phyloP scores from a whole-genome alignment of 2,329 filamentous ascomycete genomes.

The Scortechinia acanthostroma region DNA sequence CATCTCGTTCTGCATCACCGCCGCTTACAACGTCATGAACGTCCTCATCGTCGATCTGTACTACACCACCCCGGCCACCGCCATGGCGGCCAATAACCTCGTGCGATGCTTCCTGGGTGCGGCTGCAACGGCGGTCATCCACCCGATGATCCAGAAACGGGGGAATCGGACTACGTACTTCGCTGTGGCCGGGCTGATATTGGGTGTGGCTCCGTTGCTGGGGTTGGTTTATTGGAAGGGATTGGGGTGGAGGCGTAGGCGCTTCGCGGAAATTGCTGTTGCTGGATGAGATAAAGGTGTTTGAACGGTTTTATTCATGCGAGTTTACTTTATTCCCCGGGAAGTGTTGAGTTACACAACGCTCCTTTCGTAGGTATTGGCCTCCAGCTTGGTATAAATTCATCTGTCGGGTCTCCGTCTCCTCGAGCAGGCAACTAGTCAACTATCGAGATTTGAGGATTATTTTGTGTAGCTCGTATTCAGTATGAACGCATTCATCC shows the following conservation, averaged over 20 bases:
- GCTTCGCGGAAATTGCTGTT: background rate
- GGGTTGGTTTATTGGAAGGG: background rate
- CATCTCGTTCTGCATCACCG: constrained; percentile 48
- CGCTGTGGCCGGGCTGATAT: background rate
- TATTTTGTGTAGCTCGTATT: too few species aligned
- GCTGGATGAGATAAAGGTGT: background rate
- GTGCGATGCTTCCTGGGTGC: constrained; percentile 55
- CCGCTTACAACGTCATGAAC: constrained; percentile 55
- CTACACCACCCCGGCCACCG: constrained; percentile 50
- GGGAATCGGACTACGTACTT: background rate
- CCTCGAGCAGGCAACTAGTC: too few species aligned
- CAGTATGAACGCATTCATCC: too few species aligned
- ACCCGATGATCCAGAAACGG: constrained; percentile 42
- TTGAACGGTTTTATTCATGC: background rate
- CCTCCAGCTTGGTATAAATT: too few species aligned
- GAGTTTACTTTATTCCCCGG: too few species aligned
- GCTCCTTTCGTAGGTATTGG: too few species aligned
- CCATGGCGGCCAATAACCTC: constrained; percentile 58
- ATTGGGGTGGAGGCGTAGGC: background rate
- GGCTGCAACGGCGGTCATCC: constrained; percentile 47
- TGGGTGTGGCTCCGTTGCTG: background rate
- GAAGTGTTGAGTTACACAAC: too few species aligned
- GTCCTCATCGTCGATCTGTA: constrained; percentile 59
- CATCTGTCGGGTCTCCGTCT: too few species aligned
- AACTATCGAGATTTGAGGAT: too few species aligned